These are phyloP conservation scores for Hypoxylon subgilvum DNA, from an alignment of 495 filamentous ascomycete genomes.

Conservation along the genomic window DNA sequence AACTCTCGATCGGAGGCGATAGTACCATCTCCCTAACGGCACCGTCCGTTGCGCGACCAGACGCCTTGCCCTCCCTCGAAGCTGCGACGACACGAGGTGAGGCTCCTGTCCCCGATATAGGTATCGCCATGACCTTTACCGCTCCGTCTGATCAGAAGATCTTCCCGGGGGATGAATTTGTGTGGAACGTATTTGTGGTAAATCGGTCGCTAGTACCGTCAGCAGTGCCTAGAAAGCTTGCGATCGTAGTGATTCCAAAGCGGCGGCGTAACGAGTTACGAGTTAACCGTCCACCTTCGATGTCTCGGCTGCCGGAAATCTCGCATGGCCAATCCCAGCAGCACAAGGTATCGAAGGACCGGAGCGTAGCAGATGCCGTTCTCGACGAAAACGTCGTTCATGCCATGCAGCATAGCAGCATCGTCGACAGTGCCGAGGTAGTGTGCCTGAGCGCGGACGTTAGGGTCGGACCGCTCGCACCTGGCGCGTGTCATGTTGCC, in stretches of 20 bases:
- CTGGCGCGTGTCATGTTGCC: slow-evolving; percentile 78
- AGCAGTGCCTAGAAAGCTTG: slow-evolving; percentile 70
- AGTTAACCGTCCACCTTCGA: slow-evolving; percentile 61
- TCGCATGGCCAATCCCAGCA: slow-evolving; percentile 18
- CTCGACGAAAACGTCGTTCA: slow-evolving; percentile 85
- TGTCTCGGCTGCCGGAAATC: slow-evolving; percentile 36
- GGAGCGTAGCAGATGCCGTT: slow-evolving; percentile 72
- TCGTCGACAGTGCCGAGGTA: slow-evolving; percentile 74
- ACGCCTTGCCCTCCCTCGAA: slow-evolving; percentile 60
- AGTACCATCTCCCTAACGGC: slow-evolving; percentile 52
- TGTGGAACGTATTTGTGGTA: slow-evolving; percentile 88
- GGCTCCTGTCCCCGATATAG: slow-evolving; percentile 62
- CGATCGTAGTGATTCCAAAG: slow-evolving; percentile 78
- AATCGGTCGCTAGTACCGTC: slow-evolving; percentile 64
- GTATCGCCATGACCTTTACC: slow-evolving; percentile 75
- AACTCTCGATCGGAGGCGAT: slow-evolving; percentile 59
- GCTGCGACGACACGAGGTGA: slow-evolving; percentile 54
- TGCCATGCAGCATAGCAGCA: slow-evolving; percentile 76
- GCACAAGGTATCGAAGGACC: slow-evolving; percentile 29
- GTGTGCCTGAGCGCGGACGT: slow-evolving; percentile 84
- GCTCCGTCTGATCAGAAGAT: slow-evolving; percentile 49
- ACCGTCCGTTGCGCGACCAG: slow-evolving; percentile 56
- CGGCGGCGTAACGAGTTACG: slow-evolving; percentile 71
- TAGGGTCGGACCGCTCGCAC: slow-evolving; percentile 76
- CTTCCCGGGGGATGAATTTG: slow-evolving; percentile 75